Conservation (phyloP, 179 eudicot genomes). For the Silene coronaria region DNA sequence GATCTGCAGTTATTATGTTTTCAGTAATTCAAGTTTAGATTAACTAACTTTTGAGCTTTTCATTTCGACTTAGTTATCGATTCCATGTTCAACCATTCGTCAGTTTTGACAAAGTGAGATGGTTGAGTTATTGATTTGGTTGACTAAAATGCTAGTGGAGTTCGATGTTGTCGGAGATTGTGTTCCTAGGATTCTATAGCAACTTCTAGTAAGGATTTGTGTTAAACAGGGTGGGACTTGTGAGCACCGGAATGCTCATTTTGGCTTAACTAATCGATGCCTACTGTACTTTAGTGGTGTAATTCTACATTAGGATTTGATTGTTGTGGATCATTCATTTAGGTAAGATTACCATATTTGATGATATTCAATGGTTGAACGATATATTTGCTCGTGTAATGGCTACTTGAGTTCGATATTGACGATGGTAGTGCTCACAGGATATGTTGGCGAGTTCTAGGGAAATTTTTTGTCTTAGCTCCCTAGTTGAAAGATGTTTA, state of each 20-base stretch:
- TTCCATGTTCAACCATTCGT: neutral
- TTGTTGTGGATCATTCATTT: neutral
- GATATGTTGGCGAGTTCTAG: neutral
- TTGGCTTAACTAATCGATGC: no score
- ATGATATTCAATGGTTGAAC: neutral
- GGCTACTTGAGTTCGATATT: neutral
- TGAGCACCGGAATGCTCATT: no score
- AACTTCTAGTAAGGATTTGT: neutral
- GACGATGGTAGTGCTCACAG: neutral
- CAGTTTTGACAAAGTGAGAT: neutral
- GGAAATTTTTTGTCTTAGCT: neutral
- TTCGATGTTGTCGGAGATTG: neutral
- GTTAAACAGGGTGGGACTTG: no score
- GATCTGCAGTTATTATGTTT: neutral
- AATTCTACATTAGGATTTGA: no score
- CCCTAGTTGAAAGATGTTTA: neutral
- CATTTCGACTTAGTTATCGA: neutral
- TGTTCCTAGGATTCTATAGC: neutral
- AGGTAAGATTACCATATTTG: neutral
- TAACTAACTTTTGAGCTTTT: neutral
- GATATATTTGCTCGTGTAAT: neutral
- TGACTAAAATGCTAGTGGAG: neutral
- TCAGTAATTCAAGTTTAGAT: neutral
- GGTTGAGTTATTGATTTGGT: neutral
- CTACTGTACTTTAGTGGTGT: no score